phyloP scores from a whole-genome alignment of 257 asterid species.

The Coffea eugenioides region DNA sequence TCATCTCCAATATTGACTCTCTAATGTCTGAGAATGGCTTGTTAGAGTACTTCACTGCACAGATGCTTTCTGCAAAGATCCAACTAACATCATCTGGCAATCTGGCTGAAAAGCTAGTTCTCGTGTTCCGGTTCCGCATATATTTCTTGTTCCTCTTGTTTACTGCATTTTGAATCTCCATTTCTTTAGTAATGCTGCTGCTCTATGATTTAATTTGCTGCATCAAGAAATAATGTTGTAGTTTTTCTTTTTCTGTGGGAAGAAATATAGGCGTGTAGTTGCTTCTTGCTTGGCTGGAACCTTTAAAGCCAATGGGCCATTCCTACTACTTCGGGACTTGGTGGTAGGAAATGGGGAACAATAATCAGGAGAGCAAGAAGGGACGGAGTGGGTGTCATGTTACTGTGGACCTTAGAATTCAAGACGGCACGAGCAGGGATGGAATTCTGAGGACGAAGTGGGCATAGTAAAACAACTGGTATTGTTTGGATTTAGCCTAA shows the following conservation, averaged over 20 bases:
- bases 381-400: slow-evolving; percentile 24
- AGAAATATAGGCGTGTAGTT: neutral
- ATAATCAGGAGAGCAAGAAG: neutral
- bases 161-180: slow-evolving; percentile 23
- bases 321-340: neutral
- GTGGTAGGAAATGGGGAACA: neutral
- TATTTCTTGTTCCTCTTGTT: slow-evolving; percentile 19
- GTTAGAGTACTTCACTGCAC: slow-evolving; percentile 57
- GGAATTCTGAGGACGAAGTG: slow-evolving; percentile 3
- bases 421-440: slow-evolving; percentile 8
- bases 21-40: slow-evolving; percentile 52
- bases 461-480: neutral
- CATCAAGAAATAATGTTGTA: neutral
- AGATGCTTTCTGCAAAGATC: slow-evolving; percentile 45
- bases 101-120: slow-evolving; percentile 62
- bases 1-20: slow-evolving; percentile 50
- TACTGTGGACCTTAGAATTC: slow-evolving; percentile 23
- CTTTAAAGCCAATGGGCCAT: neutral
- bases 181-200: neutral
- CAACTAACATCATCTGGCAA: slow-evolving; percentile 46
- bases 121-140: slow-evolving; percentile 9
- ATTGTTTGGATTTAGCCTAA: too few species aligned
- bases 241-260: too few species aligned
- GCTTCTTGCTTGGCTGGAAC: neutral
- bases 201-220: neutral